Evolutionary conservation across 2,329 filamentous ascomycete genomes (phyloP).

Genomic region (Fusarium udum): DNA sequence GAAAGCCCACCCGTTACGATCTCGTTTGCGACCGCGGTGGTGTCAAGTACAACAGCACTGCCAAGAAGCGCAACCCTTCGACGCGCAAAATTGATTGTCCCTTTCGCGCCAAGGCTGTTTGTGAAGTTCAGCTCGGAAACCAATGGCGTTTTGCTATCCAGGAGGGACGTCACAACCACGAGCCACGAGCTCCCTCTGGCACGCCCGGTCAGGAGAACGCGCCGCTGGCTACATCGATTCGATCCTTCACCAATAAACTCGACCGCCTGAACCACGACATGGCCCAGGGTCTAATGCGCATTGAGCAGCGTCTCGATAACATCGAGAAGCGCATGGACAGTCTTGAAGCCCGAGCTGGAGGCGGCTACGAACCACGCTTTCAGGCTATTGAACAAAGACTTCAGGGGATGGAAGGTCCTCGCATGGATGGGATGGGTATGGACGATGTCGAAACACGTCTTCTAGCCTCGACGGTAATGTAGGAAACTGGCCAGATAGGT

Average conservation of each 20-base stretch:
- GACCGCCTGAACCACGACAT: constrained; percentile 68
- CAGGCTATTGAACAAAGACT: constrained; percentile 55
- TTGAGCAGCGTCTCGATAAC: constrained; percentile 60
- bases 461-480: constrained; percentile 56
- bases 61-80: constrained; percentile 71
- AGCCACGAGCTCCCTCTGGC: constrained; percentile 64
- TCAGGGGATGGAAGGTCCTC: constrained; percentile 54
- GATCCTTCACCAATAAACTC: constrained; percentile 67
- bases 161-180: constrained; percentile 69
- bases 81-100: constrained; percentile 72
- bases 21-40: constrained; percentile 71
- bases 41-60: constrained; percentile 72
- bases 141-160: constrained; percentile 73
- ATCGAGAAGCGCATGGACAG: constrained; percentile 66
- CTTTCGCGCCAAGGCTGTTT: constrained; percentile 71
- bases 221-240: constrained; percentile 65
- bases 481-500: constrained; percentile 40
- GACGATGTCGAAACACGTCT: constrained; percentile 57
- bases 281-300: constrained; percentile 60
- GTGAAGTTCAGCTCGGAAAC: constrained; percentile 69
- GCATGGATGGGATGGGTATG: constrained; percentile 56
- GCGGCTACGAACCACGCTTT: constrained; percentile 56
- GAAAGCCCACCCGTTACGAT: constrained; percentile 70
- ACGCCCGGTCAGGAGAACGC: constrained; percentile 66
- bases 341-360: constrained; percentile 57